phyloP scores from a whole-genome alignment of 169 alveolate species.

The Plasmodium coatneyi region DNA sequence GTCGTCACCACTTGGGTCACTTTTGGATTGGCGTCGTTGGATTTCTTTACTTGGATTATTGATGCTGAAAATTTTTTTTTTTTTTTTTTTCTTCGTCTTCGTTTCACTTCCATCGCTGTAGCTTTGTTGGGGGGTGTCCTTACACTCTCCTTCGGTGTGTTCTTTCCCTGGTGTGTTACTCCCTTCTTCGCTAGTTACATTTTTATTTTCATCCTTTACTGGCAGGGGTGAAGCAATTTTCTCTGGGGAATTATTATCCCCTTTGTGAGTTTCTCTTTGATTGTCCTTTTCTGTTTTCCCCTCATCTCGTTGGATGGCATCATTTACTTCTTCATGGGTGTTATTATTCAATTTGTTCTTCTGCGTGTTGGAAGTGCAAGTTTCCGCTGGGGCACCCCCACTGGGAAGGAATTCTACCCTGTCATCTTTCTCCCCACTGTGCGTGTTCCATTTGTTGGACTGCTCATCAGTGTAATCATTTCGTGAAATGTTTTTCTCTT shows the following conservation, averaged over 20 bases:
- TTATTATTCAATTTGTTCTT: neutral
- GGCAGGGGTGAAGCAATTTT: neutral
- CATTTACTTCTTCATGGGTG: neutral
- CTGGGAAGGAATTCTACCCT: neutral
- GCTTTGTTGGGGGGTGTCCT: neutral
- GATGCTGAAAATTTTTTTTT: neutral
- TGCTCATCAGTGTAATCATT: neutral
- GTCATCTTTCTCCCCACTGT: neutral
- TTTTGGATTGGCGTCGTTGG: neutral
- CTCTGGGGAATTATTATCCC: neutral
- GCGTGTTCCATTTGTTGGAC: neutral
- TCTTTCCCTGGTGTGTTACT: neutral
- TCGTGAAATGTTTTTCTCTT: neutral
- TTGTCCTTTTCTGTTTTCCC: neutral
- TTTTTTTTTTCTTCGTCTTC: neutral
- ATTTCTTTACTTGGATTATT: neutral
- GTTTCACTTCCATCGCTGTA: slow-evolving; percentile 1
- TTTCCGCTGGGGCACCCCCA: neutral
- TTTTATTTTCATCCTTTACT: neutral
- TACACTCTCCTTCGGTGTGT: neutral
- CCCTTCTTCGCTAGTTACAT: neutral
- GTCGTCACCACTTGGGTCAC: neutral
- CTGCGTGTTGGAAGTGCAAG: neutral
- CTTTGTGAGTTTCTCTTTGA: neutral
- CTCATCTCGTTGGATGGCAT: neutral